Percentiles rank a stretch among this genome's conserved stretches.
Conservation (phyloP, 2,329 filamentous ascomycete species). For the Clonostachys solani region DNA sequence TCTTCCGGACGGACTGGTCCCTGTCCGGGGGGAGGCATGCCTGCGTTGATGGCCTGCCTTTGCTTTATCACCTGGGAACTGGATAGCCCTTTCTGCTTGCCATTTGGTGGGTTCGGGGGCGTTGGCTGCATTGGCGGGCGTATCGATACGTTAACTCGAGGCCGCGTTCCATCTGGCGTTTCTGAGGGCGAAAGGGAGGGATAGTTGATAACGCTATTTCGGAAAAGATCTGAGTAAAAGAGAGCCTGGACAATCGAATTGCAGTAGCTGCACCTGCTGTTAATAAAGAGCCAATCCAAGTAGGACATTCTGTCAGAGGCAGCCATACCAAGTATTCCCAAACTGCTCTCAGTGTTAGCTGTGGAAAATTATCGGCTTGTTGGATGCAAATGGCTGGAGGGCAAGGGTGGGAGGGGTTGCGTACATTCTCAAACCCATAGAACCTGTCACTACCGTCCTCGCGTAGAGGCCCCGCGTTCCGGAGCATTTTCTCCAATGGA, state of each 20-base stretch:
- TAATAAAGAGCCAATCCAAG: slow-evolving; percentile 7
- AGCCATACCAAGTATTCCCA: slow-evolving; percentile 87
- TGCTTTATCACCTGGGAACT: slow-evolving; percentile 53
- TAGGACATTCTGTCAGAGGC: not conserved
- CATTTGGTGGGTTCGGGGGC: slow-evolving; percentile 14
- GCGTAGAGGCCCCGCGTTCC: slow-evolving; percentile 75
- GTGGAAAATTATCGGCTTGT: not conserved
- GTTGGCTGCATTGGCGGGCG: slow-evolving; percentile 48
- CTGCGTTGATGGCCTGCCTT: slow-evolving; percentile 47
- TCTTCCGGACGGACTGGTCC: slow-evolving; percentile 72
- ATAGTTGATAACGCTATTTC: slow-evolving; percentile 90
- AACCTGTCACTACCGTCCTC: slow-evolving; percentile 95
- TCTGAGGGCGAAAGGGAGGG: slow-evolving; percentile 69
- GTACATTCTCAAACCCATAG: slow-evolving; percentile 96
- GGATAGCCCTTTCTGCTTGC: slow-evolving; percentile 46
- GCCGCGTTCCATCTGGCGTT: slow-evolving; percentile 55
- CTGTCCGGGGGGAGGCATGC: slow-evolving; percentile 43
- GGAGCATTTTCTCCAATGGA: slow-evolving; percentile 70
- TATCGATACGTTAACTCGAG: slow-evolving; percentile 58
- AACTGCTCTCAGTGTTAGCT: slow-evolving; percentile 59
- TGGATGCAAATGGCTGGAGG: slow-evolving; percentile 1
- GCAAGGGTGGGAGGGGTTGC: slow-evolving; percentile 29
- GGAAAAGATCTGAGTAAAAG: slow-evolving; percentile 92
- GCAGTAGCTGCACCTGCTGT: slow-evolving; percentile 67
- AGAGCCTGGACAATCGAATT: slow-evolving; percentile 98